A percentile compares a stretch with the other conserved stretches of the same genome.
These are phyloP conservation scores for Alopecurus myosuroides DNA, from an alignment of 176 grass and related monocot genomes.

Conservation along the genomic window DNA sequence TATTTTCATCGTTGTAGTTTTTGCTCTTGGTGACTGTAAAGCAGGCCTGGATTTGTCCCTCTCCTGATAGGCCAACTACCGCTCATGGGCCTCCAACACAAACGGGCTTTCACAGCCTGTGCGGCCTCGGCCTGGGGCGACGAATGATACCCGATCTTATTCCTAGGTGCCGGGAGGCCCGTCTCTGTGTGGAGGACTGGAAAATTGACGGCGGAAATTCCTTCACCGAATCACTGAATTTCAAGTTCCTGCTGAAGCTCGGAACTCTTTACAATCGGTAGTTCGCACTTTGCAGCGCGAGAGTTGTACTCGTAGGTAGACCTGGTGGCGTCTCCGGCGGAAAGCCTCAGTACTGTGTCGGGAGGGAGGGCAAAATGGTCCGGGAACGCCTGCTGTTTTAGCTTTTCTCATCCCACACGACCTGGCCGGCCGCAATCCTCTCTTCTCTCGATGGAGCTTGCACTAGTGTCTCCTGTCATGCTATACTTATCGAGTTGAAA, in stretches of 20 bases:
- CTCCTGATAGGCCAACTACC: neutral
- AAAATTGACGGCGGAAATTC: neutral
- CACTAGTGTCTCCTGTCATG: neutral
- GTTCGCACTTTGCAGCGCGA: too few relatives aligned
- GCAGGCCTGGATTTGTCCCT: neutral
- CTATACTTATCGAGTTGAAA: neutral
- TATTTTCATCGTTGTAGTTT: neutral
- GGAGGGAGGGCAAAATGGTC: too few relatives aligned
- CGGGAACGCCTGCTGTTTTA: too few relatives aligned
- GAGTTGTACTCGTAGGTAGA: too few relatives aligned
- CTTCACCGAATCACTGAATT: neutral
- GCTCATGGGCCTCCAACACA: neutral
- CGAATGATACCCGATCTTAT: neutral
- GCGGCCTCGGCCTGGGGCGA: neutral
- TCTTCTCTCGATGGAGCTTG: neutral
- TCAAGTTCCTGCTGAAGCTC: neutral
- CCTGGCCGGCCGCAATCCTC: neutral
- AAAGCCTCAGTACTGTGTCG: too few relatives aligned
- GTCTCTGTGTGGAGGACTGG: neutral
- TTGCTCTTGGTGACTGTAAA: neutral
- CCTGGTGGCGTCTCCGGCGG: too few relatives aligned
- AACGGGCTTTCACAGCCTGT: neutral
- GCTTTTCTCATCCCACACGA: neutral
- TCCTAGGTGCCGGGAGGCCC: neutral
- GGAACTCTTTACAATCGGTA: too few relatives aligned